Percentiles rank a stretch among this genome's conserved stretches.
Evolutionary conservation across 2,329 filamentous ascomycete species (phyloP).

Genomic region (Neurospora crassa): DNA sequence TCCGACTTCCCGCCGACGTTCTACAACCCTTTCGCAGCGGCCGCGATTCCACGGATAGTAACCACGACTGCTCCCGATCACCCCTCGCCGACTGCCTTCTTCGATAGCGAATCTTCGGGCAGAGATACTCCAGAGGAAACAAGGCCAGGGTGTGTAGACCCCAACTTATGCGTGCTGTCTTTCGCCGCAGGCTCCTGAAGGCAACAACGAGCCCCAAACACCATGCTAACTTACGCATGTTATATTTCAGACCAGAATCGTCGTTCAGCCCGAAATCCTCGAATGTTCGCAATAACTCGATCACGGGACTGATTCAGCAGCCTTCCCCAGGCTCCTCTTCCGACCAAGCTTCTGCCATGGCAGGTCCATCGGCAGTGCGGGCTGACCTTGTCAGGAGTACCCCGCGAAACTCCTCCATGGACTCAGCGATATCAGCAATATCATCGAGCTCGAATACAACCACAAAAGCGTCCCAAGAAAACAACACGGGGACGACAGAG

Average conservation of each 20-base stretch:
- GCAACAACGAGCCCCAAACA: constrained; percentile 2
- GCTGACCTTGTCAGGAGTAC: constrained; percentile 29
- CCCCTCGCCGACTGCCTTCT: constrained; percentile 22
- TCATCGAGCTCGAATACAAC: constrained; percentile 51
- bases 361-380: constrained; percentile 33
- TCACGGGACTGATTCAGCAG: constrained; percentile 33
- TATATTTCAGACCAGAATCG: constrained; percentile 6
- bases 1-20: constrained; percentile 25
- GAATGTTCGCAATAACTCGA: constrained; percentile 42
- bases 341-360: constrained; percentile 34
- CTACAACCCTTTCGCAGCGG: constrained; percentile 17
- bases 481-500: constrained; percentile 55
- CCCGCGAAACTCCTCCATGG: constrained; percentile 77
- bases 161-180: neutral
- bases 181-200: constrained; percentile 6
- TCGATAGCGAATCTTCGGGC: constrained; percentile 28
- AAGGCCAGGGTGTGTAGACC: constrained; percentile 23
- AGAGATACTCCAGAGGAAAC: constrained; percentile 23
- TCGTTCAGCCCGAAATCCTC: constrained; percentile 19
- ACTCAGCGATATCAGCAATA: constrained; percentile 79
- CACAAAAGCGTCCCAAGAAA: constrained; percentile 46
- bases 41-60: constrained; percentile 24
- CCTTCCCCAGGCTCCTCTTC: constrained; percentile 30
- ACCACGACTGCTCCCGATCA: constrained; percentile 22
- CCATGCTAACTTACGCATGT: constrained; percentile 8